Percentiles rank a stretch among this genome's conserved stretches.
Conservation (phyloP, 2,329 filamentous ascomycete species). For the Chaetomium globosum region DNA sequence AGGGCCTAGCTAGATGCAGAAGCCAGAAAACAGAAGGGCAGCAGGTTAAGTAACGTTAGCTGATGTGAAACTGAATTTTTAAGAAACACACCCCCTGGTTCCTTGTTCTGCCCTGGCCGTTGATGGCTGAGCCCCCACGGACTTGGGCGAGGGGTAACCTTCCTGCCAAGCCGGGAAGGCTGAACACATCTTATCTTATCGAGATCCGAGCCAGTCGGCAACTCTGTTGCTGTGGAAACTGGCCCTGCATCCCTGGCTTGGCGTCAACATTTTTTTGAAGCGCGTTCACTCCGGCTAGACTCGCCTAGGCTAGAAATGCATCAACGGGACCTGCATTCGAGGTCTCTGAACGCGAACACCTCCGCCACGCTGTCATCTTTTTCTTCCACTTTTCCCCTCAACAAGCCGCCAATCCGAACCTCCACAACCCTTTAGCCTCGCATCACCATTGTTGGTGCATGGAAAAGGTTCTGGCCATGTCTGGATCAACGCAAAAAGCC, state of each 20-base stretch:
- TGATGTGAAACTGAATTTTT: no score
- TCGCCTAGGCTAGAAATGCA: not conserved
- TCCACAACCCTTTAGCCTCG: not conserved
- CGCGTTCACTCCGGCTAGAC: not conserved
- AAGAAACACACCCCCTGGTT: no score
- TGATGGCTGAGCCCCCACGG: not conserved
- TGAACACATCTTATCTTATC: conserved; percentile 32
- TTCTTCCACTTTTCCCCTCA: conserved; percentile 3
- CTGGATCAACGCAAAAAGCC: conserved; percentile 38
- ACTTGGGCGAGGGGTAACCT: not conserved
- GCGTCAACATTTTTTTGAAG: conserved; percentile 33
- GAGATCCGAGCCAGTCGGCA: not conserved
- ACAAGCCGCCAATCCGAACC: conserved; percentile 1
- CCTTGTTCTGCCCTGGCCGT: no score
- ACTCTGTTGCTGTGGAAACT: conserved; percentile 34
- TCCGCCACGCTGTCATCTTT: conserved; percentile 10
- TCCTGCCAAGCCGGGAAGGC: conserved; percentile 5
- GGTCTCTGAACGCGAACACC: conserved; percentile 6
- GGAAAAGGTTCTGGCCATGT: conserved; percentile 29
- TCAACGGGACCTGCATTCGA: not conserved
- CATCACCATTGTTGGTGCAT: conserved; percentile 13
- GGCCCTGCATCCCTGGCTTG: conserved; percentile 7
- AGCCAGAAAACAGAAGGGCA: no score
- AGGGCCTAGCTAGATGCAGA: no score
- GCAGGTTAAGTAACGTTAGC: no score